Evolutionary conservation across 768 basidiomycete genomes (phyloP), one percentile per base, ranked within the genome.

Genomic region (Serendipita sp.): DNA sequence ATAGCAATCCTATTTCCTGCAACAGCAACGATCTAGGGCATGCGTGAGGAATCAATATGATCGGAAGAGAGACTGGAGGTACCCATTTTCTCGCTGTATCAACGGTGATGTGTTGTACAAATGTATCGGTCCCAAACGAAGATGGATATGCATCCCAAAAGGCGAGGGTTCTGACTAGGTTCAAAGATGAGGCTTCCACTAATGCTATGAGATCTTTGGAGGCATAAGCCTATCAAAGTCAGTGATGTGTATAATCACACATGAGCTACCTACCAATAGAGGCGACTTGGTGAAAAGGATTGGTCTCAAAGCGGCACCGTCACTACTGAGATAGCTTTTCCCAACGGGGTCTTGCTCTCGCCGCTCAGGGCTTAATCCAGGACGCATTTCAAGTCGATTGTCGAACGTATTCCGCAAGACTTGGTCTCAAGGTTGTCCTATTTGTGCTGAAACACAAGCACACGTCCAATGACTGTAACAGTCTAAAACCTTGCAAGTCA

Each of bases 51-150:
- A 1, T 41, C 41, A 1, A 7, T 13, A 5, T 13, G 13, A 63
- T 16, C 48, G 45, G 47, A 10, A 7, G 41, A 41, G 13, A 5
- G 13, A 41, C 13, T 41, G 41, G 41, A 79, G 88, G 73, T 73
- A 92, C 90, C 66, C 90, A 80, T 76, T 86, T 90, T 83, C 89
- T 86, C 62, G 83, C 83, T 15, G 83, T 78, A 72, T 92, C 91
- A 18, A 90, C 82, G 2, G 85, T 78, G 34, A 91, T 74, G 69
- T 81, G 84, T 32, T 81, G 79, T 16, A 91, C 80, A 41, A 70
- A 72, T 63, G 79, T 77, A 32, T 73, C 73, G 10, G 74, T 69
- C 65, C 79, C 75, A 7, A 73, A 73, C 11, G 77, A 70, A n/a
- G 81, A 79, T 3, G 89, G 88, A 71, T 89, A 92, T 3, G 85